These are phyloP conservation scores for Sideroxylon spinosum DNA, from an alignment of 179 eudicot genomes.

Conservation along the genomic window DNA sequence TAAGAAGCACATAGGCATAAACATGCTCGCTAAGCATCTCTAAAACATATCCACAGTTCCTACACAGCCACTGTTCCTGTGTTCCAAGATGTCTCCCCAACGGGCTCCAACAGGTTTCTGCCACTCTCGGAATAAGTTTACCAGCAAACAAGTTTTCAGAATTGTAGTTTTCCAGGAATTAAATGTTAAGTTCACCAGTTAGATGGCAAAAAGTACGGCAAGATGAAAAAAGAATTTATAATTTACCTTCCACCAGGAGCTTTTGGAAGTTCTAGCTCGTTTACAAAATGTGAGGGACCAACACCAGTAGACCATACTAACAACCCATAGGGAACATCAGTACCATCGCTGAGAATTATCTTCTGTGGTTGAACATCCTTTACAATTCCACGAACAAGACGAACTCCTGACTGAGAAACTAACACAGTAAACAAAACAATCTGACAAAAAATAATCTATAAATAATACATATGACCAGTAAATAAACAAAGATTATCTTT, in stretches of 20 bases:
- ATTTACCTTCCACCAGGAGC: conserved; percentile 93
- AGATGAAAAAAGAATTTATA: background rate
- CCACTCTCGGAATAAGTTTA: background rate
- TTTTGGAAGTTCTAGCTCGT: conserved; percentile 52
- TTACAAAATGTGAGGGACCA: conserved; percentile 83
- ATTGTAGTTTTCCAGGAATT: background rate
- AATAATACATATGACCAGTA: too few relatives aligned
- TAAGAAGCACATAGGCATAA: too few relatives aligned
- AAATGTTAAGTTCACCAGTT: background rate
- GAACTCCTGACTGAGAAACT: conserved; percentile 84
- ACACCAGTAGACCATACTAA: conserved; percentile 99
- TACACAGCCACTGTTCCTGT: background rate
- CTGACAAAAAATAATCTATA: background rate
- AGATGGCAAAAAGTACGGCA: background rate
- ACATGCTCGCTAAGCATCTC: too few relatives aligned
- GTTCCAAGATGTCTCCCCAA: background rate
- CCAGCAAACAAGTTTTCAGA: background rate
- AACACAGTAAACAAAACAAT: conserved; percentile 8
- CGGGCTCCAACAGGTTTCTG: background rate
- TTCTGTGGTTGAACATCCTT: conserved; percentile 80
- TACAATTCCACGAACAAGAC: conserved; percentile 86
- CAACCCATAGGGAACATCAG: conserved; percentile 90
- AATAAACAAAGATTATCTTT: too few relatives aligned
- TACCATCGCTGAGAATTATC: conserved; percentile 72
- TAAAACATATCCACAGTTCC: too few relatives aligned